Evolutionary conservation across 2,329 filamentous ascomycete species (phyloP).

Genomic region (Xylaria sp.): DNA sequence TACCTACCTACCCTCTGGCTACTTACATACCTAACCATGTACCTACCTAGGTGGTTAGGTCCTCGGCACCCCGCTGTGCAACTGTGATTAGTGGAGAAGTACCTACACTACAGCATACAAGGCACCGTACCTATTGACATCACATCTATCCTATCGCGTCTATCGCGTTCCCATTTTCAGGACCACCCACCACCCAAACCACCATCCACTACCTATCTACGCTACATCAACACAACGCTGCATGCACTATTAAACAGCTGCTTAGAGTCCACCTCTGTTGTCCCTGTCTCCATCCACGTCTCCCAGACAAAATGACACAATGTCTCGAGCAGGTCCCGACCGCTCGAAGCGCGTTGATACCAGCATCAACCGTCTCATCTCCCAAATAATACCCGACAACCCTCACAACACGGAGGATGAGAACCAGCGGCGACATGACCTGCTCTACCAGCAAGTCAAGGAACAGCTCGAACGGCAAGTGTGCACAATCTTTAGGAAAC

Average conservation of each 20-base stretch:
- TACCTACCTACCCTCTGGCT: too few species aligned
- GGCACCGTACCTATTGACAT: background rate
- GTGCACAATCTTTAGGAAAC: background rate
- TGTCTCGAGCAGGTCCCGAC: conserved; percentile 67
- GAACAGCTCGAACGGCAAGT: conserved; percentile 64
- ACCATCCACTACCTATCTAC: too few species aligned
- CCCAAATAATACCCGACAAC: conserved; percentile 75
- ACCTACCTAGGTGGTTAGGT: background rate
- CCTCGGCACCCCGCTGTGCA: conserved; percentile 23
- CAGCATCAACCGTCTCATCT: conserved; percentile 82
- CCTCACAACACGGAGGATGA: conserved; percentile 74
- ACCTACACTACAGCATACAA: too few species aligned
- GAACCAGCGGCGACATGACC: conserved; percentile 75
- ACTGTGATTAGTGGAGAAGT: conserved; percentile 7
- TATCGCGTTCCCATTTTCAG: conserved; percentile 21
- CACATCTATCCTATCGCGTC: background rate
- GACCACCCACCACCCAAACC: background rate
- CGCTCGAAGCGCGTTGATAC: conserved; percentile 75
- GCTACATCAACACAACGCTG: background rate
- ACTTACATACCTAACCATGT: background rate
- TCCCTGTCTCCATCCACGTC: background rate
- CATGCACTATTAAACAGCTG: background rate
- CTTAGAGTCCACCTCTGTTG: background rate
- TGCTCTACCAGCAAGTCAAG: conserved; percentile 64
- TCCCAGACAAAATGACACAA: conserved; percentile 53